A percentile compares a stretch with the other conserved stretches of the same genome.
Evolutionary conservation across 306 rosid species (phyloP).

Genomic region (Notholithocarpus densiflorus): DNA sequence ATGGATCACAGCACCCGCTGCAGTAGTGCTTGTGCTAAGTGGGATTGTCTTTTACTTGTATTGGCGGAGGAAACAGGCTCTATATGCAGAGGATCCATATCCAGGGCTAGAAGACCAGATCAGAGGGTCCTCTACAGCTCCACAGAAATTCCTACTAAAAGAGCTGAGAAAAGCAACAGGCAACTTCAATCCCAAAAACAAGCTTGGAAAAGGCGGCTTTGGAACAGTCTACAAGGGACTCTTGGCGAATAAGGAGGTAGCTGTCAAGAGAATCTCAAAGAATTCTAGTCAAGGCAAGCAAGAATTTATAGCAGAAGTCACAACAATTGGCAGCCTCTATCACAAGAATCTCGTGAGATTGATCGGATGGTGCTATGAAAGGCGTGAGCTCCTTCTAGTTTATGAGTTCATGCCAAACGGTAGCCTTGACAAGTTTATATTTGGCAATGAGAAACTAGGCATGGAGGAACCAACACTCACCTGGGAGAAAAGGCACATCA

Average conservation of each 20-base stretch:
- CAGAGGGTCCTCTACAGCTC: constrained; percentile 47
- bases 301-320: too few relatives aligned
- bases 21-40: not conserved
- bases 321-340: too few relatives aligned
- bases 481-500: constrained; percentile 49
- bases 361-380: too few relatives aligned
- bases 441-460: constrained; percentile 12
- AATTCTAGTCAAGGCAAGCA: too few relatives aligned
- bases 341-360: too few relatives aligned
- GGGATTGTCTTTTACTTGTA: constrained; percentile 25
- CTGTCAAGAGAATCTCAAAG: too few relatives aligned
- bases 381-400: too few relatives aligned
- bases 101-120: constrained; percentile 60
- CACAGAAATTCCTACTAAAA: constrained; percentile 41
- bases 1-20: constrained; percentile 33
- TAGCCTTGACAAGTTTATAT: constrained; percentile 65
- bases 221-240: too few relatives aligned
- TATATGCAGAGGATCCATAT: constrained; percentile 38
- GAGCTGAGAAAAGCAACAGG: constrained; percentile 56
- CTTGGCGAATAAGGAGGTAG: too few relatives aligned
- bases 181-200: constrained; percentile 46
- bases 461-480: not conserved
- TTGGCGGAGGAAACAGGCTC: constrained; percentile 17
- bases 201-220: too few relatives aligned
- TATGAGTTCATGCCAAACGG: too few relatives aligned